Conservation (phyloP, 768 basidiomycete species). For the Strobilomyces dryophilus region DNA sequence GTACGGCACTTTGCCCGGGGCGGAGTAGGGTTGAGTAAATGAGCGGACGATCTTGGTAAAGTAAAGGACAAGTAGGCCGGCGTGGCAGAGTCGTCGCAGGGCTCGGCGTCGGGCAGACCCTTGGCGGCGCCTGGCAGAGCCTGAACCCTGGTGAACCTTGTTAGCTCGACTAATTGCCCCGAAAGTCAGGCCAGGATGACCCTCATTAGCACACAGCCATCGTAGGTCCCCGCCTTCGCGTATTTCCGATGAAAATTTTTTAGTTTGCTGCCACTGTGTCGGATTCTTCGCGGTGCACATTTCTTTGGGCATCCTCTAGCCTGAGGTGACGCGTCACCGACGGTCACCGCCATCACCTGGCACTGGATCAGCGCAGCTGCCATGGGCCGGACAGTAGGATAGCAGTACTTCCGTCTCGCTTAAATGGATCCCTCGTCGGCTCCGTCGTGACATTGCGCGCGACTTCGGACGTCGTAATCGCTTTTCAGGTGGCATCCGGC, state of each 20-base stretch:
- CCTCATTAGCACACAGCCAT: constrained; percentile 37
- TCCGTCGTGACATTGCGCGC: constrained; percentile 14
- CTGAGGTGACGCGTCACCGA: not conserved
- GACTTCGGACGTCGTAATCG: constrained; percentile 15
- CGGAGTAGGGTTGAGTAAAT: constrained; percentile 25
- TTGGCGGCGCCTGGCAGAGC: constrained; percentile 26
- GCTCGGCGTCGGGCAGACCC: constrained; percentile 22
- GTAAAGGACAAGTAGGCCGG: constrained; percentile 11
- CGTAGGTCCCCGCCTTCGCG: constrained; percentile 37
- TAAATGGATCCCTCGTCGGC: constrained; percentile 16
- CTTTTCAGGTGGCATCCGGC: constrained; percentile 6
- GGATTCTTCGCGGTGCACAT: constrained; percentile 7
- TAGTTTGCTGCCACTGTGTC: constrained; percentile 14
- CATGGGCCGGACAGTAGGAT: not conserved
- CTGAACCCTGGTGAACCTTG: constrained; percentile 30
- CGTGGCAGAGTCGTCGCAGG: constrained; percentile 11
- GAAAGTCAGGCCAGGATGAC: constrained; percentile 29
- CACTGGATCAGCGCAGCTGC: constrained; percentile 2
- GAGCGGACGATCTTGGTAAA: constrained; percentile 22
- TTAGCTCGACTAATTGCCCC: constrained; percentile 27
- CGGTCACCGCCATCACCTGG: not conserved
- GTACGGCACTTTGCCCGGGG: constrained; percentile 28
- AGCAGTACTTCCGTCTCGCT: constrained; percentile 11
- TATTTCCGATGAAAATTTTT: constrained; percentile 36
- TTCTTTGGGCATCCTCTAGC: not conserved